phyloP scores from a whole-genome alignment of 2,329 filamentous ascomycete species.

The Ophiognomonia clavigignenti-juglandacearum region DNA sequence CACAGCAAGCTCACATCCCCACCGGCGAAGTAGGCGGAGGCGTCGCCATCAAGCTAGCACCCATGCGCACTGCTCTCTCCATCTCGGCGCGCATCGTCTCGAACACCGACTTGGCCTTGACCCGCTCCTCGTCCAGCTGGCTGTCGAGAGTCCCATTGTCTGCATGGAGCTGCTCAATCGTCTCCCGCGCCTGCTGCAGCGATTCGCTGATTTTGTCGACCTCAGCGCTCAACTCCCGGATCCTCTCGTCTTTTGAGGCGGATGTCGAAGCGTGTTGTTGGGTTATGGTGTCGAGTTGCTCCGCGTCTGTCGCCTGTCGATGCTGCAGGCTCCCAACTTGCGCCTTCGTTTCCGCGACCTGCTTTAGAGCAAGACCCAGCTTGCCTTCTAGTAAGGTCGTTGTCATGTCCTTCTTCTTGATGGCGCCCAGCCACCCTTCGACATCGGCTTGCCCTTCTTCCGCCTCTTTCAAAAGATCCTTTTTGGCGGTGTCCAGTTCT shows the following conservation, averaged over 20 bases:
- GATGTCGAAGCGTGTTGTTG: conserved; percentile 42
- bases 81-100: conserved; percentile 49
- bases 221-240: conserved; percentile 43
- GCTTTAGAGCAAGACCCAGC: conserved; percentile 35
- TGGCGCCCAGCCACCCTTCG: conserved; percentile 27
- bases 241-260: conserved; percentile 35
- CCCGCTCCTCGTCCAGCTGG: conserved; percentile 32
- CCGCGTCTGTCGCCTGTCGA: conserved; percentile 25
- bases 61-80: conserved; percentile 41
- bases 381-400: conserved; percentile 39
- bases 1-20: no score
- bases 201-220: conserved; percentile 41
- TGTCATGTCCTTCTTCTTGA: conserved; percentile 31
- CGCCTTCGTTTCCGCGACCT: conserved; percentile 32
- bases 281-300: conserved; percentile 24
- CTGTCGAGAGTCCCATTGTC: no score
- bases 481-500: conserved; percentile 27
- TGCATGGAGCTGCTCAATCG: conserved; percentile 38
- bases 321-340: conserved; percentile 34
- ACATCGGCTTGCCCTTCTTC: conserved; percentile 27
- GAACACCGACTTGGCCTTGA: conserved; percentile 38
- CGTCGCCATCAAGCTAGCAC: conserved; percentile 37
- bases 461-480: conserved; percentile 16
- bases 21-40: conserved; percentile 13
- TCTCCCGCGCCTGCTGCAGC: conserved; percentile 42